Conservation (phyloP, 306 rosid species). For the Abrus pulchellus region DNA sequence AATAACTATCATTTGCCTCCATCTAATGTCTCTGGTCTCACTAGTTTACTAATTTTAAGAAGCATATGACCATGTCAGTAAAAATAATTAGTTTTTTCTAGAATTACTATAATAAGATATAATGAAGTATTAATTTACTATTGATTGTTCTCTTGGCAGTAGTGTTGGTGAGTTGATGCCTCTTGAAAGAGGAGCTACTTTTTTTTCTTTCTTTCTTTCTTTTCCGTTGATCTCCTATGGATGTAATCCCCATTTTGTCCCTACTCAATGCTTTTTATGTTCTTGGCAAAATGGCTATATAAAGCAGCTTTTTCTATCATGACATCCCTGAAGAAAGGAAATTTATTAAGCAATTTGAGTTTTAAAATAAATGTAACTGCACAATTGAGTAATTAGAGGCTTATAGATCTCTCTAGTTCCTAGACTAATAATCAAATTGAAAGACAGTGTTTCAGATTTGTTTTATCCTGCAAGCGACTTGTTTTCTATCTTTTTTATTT, state of each 20-base stretch:
- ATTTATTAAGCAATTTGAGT: neutral
- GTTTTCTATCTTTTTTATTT: neutral
- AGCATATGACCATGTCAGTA: constrained; percentile 64
- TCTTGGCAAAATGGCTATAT: constrained; percentile 3
- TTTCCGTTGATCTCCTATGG: constrained; percentile 11
- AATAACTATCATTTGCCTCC: constrained; percentile 28
- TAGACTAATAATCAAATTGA: constrained; percentile 39
- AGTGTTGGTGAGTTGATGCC: constrained; percentile 46
- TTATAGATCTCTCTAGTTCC: constrained; percentile 45
- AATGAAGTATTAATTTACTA: constrained; percentile 45
- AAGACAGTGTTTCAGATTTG: constrained; percentile 24
- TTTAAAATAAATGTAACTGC: neutral
- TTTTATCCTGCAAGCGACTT: constrained; percentile 33
- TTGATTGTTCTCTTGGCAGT: constrained; percentile 50
- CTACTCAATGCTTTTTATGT: constrained; percentile 15
- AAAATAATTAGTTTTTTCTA: constrained; percentile 45
- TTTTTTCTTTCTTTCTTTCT: constrained; percentile 16
- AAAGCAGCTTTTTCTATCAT: constrained; percentile 3
- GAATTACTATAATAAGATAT: constrained; percentile 56
- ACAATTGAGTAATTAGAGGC: neutral
- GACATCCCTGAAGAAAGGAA: neutral
- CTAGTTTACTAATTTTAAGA: constrained; percentile 55
- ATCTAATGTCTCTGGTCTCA: neutral
- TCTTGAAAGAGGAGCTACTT: constrained; percentile 43
- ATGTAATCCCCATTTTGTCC: constrained; percentile 47